Evolutionary conservation across 169 alveolate genomes (phyloP).

Genomic region (Cryptosporidium ryanae): DNA sequence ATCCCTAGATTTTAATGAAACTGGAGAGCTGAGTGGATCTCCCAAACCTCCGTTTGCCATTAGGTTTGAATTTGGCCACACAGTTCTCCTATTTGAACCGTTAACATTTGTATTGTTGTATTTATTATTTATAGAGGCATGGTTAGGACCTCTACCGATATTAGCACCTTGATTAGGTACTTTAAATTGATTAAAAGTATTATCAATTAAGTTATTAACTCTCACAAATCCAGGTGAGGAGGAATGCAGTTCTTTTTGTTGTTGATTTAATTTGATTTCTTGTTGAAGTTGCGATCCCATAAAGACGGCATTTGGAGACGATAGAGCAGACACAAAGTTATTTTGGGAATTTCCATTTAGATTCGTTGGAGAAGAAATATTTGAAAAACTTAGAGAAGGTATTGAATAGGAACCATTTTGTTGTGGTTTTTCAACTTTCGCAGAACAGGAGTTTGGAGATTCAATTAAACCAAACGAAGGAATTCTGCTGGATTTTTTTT

Average conservation of each 20-base stretch:
- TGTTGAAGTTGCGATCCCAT: conserved; percentile 1
- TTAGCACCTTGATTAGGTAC: conserved; percentile 4
- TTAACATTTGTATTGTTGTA: conserved; percentile 43
- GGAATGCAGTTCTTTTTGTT: neutral
- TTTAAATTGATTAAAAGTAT: conserved; percentile 23
- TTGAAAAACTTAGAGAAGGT: conserved; percentile 10
- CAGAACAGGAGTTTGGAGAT: neutral
- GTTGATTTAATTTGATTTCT: neutral
- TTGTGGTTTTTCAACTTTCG: neutral
- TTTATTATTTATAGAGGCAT: neutral
- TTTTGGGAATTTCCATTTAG: neutral
- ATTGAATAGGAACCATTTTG: neutral
- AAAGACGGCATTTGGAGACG: neutral
- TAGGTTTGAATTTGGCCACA: conserved; percentile 55
- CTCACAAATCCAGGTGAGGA: conserved; percentile 68
- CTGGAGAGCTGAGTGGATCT: conserved; percentile 17
- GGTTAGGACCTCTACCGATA: neutral
- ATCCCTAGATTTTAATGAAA: conserved; percentile 1
- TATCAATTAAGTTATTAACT: conserved; percentile 48
- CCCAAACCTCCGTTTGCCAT: conserved; percentile 47
- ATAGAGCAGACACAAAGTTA: conserved; percentile 6
- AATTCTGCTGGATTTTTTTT: neutral
- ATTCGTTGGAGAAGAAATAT: conserved; percentile 19
- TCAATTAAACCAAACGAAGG: neutral
- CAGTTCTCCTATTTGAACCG: conserved; percentile 26